Conservation (phyloP, 1,284 basidiomycete genomes). For the Irpex sp. region DNA sequence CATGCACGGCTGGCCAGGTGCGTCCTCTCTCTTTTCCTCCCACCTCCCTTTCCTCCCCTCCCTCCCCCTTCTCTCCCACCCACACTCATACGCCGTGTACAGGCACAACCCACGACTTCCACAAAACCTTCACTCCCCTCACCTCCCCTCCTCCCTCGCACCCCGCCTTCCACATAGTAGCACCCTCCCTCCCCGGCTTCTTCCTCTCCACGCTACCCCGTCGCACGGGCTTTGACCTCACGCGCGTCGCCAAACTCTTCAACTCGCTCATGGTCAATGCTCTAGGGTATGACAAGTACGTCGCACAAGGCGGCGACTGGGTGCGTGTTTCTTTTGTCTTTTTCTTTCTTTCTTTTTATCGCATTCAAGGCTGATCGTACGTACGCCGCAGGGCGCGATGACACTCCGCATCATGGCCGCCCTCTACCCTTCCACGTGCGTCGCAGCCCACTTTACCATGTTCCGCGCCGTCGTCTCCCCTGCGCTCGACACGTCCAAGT, state of each 20-base stretch:
- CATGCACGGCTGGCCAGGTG: constrained; percentile 17
- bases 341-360: not conserved
- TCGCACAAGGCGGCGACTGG: constrained; percentile 16
- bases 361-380: no score
- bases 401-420: not conserved
- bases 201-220: constrained; percentile 16
- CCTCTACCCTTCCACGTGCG: not conserved
- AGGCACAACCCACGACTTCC: constrained; percentile 16
- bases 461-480: not conserved
- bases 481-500: not conserved
- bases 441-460: not conserved
- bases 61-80: not conserved
- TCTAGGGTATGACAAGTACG: constrained; percentile 14
- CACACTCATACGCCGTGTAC: not conserved
- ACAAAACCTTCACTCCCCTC: constrained; percentile 9
- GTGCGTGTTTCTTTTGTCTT: constrained; percentile 6
- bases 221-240: constrained; percentile 11
- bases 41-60: not conserved
- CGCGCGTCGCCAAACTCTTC: constrained; percentile 16
- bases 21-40: not conserved
- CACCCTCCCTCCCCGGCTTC: constrained; percentile 18
- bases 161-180: constrained; percentile 16
- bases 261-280: constrained; percentile 16
- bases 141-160: not conserved
- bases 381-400: not conserved